phyloP scores from a whole-genome alignment of 257 asterid species.

The Apocynum venetum region DNA sequence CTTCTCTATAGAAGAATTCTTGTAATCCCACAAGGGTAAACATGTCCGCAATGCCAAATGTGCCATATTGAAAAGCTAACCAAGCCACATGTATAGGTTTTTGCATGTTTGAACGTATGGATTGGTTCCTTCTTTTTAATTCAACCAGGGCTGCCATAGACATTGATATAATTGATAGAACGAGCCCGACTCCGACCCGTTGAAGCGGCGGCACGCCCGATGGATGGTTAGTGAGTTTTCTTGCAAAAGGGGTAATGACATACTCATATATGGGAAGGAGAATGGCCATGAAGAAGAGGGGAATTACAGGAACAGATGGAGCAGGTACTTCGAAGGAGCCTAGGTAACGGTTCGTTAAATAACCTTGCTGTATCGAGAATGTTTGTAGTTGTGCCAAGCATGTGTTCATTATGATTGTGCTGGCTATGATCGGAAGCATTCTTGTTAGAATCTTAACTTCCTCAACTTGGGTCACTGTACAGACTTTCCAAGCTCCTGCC shows the following conservation, averaged over 20 bases:
- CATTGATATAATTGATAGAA: too few species aligned
- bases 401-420: constrained; percentile 75
- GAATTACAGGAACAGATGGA: constrained; percentile 67
- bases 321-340: constrained; percentile 56
- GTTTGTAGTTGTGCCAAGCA: constrained; percentile 78
- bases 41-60: too few species aligned
- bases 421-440: constrained; percentile 62
- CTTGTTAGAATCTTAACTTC: constrained; percentile 58
- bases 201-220: constrained; percentile 34
- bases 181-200: too few species aligned
- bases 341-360: constrained; percentile 40
- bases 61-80: too few species aligned
- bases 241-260: constrained; percentile 50
- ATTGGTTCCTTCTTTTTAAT: too few species aligned
- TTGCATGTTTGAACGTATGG: too few species aligned
- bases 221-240: constrained; percentile 51
- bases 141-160: too few species aligned
- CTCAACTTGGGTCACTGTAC: constrained; percentile 67
- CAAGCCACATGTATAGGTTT: too few species aligned
- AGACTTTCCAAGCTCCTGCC: constrained; percentile 42
- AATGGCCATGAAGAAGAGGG: constrained; percentile 50
- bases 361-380: constrained; percentile 66
- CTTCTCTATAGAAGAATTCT: too few species aligned
- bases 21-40: too few species aligned
- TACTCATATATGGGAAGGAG: constrained; percentile 60